A percentile compares a stretch with the other conserved stretches of the same genome.
Conservation (phyloP, 1,284 basidiomycete genomes). For the Agroathelia rolfsii region DNA sequence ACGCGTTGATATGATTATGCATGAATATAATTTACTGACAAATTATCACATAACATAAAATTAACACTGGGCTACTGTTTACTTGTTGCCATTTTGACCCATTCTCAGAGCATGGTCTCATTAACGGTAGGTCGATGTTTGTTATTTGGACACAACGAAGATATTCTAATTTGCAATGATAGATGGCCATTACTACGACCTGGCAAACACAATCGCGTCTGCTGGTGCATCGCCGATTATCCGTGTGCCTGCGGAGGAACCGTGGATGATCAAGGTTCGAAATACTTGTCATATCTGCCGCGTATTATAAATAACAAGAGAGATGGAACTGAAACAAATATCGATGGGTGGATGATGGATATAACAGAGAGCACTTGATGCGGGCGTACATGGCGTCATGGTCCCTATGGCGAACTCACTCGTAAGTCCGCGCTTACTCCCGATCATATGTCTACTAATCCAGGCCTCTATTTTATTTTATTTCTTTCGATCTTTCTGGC, state of each 20-base stretch:
- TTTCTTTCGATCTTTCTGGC: neutral
- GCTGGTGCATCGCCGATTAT: slow-evolving; percentile 19
- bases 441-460: too few species aligned
- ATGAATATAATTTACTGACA: too few species aligned
- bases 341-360: too few species aligned
- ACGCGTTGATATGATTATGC: too few species aligned
- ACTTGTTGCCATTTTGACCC: neutral
- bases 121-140: slow-evolving; percentile 13
- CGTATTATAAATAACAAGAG: neutral
- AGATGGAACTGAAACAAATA: too few species aligned
- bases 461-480: neutral
- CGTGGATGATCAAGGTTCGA: slow-evolving; percentile 19
- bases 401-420: slow-evolving; percentile 21
- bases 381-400: slow-evolving; percentile 24
- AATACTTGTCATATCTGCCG: neutral
- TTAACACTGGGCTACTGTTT: too few species aligned
- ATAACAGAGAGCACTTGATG: slow-evolving; percentile 18
- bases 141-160: neutral
- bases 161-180: neutral
- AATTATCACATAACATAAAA: too few species aligned
- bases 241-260: slow-evolving; percentile 18
- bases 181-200: slow-evolving; percentile 19
- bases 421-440: slow-evolving; percentile 11
- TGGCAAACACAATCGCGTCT: slow-evolving; percentile 16
- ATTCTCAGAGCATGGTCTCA: slow-evolving; percentile 17